phyloP scores from a whole-genome alignment of 805 yeast genomes.

The Candida palmyrensis region DNA sequence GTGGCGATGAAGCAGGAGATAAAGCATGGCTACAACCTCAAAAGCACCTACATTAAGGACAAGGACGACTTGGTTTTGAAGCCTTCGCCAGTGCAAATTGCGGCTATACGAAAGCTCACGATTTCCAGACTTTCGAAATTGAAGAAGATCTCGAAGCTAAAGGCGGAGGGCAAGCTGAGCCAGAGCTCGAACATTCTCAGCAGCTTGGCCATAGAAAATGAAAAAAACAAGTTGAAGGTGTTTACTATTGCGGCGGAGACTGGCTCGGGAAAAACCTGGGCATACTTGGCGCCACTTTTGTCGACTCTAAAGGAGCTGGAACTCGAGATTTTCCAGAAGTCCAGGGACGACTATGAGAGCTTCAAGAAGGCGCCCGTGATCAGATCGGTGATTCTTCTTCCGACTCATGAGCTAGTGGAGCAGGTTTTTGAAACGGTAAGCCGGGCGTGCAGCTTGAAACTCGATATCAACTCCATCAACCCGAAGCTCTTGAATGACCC shows the following conservation, averaged over 20 bases:
- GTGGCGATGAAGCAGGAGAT: constrained; percentile 53
- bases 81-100: constrained; percentile 81
- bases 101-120: constrained; percentile 58
- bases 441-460: constrained; percentile 19
- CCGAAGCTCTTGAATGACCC: constrained; percentile 13
- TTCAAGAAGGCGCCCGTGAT: constrained; percentile 34
- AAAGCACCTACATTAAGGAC: constrained; percentile 24
- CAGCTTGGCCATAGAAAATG: constrained; percentile 25
- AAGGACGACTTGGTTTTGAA: constrained; percentile 31
- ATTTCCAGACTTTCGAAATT: constrained; percentile 32
- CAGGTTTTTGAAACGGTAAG: constrained; percentile 58
- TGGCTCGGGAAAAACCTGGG: constrained; percentile 95
- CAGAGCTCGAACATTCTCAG: constrained; percentile 12
- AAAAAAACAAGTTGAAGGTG: constrained; percentile 39
- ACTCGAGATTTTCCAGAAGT: constrained; percentile 15
- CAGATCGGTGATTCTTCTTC: constrained; percentile 73
- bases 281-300: constrained; percentile 74
- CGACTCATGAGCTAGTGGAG: constrained; percentile 82
- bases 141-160: constrained; percentile 17
- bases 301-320: constrained; percentile 63
- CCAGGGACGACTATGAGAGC: constrained; percentile 14
- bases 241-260: constrained; percentile 93
- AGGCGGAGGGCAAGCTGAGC: constrained; percentile 2
- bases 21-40: constrained; percentile 27
- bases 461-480: constrained; percentile 15